These are phyloP conservation scores for Rhododendron kiyosumense DNA, from an alignment of 148 eudicot genomes.

Conservation along the genomic window DNA sequence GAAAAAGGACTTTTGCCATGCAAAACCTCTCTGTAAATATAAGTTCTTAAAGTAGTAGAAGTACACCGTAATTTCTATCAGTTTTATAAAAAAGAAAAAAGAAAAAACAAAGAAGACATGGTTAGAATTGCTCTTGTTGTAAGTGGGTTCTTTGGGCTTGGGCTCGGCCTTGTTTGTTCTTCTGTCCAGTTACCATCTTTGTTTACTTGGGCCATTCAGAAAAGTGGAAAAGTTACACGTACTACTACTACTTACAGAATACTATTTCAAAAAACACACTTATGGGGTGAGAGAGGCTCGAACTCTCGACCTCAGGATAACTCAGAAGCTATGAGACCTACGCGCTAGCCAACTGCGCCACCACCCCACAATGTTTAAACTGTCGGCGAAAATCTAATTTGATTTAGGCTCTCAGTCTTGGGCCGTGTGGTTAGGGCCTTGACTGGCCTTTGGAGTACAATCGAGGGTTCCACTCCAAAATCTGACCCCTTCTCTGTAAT, in stretches of 20 bases:
- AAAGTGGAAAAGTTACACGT: not conserved
- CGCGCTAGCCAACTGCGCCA: constrained; percentile 7
- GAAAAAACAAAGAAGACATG: too few species aligned
- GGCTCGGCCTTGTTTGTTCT: too few species aligned
- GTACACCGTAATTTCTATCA: too few species aligned
- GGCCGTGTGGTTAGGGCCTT: not conserved
- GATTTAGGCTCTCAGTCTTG: not conserved
- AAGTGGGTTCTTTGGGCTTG: too few species aligned
- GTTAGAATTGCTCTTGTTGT: too few species aligned
- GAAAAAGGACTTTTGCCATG: too few species aligned
- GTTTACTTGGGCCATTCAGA: not conserved
- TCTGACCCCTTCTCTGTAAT: too few species aligned
- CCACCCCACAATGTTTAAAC: not conserved
- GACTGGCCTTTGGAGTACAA: too few species aligned
- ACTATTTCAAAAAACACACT: not conserved
- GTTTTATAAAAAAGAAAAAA: too few species aligned
- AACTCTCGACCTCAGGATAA: constrained; percentile 5
- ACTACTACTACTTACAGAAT: not conserved
- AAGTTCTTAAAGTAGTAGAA: too few species aligned
- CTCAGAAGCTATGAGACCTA: constrained; percentile 6
- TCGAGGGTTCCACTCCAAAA: too few species aligned
- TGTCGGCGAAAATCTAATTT: not conserved
- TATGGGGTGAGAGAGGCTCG: not conserved
- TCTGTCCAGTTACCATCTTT: not conserved
- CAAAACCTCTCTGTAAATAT: too few species aligned